Conservation (phyloP, 805 yeast genomes). For the Cyberlindnera nakhonratchasimensis region DNA sequence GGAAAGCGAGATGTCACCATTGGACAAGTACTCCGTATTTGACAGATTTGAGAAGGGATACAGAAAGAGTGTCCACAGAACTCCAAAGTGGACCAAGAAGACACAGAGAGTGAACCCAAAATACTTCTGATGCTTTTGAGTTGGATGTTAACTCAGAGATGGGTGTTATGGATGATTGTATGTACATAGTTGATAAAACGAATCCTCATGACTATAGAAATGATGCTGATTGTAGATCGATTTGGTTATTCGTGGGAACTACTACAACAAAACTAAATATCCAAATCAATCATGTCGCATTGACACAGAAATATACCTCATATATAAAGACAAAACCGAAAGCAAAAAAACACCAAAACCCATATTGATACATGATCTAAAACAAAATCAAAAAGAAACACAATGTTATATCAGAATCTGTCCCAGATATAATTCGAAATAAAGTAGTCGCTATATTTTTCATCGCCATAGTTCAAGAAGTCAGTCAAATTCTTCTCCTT, state of each 20-base stretch:
- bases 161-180: background rate
- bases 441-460: slow-evolving; percentile 61
- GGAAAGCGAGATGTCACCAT: slow-evolving; percentile 74
- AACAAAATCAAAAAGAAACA: slow-evolving; percentile 6
- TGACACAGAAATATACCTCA: background rate
- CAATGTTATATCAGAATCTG: slow-evolving; percentile 32
- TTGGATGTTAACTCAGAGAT: background rate
- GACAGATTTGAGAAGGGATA: slow-evolving; percentile 70
- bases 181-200: slow-evolving; percentile 12
- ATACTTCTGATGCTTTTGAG: slow-evolving; percentile 16
- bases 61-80: slow-evolving; percentile 83
- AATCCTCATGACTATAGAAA: slow-evolving; percentile 3
- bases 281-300: background rate
- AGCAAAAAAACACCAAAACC: background rate
- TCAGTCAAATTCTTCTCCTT: slow-evolving; percentile 44
- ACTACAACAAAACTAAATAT: background rate
- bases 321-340: background rate
- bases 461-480: slow-evolving; percentile 45
- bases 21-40: slow-evolving; percentile 86
- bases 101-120: slow-evolving; percentile 77
- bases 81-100: slow-evolving; percentile 88
- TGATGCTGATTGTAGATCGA: background rate
- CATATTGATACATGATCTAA: background rate
- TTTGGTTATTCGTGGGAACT: background rate
- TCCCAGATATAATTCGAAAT: slow-evolving; percentile 81